A percentile compares a stretch with the other conserved stretches of the same genome.
phyloP scores from a whole-genome alignment of 306 rosid species.

The Cicer arietinum region DNA sequence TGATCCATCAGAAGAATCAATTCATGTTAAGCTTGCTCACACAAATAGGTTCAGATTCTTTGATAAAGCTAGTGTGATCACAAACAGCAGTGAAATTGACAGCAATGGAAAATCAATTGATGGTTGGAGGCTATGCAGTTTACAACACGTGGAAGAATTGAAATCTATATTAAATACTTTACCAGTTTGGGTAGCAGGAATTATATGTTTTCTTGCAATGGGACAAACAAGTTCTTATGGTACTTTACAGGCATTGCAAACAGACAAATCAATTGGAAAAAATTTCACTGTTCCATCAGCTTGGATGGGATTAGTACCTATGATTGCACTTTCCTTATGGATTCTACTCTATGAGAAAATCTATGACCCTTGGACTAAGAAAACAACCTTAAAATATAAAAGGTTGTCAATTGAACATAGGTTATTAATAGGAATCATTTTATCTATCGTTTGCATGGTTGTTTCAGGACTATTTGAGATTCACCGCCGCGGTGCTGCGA shows the following conservation, averaged over 20 bases:
- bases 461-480: slow-evolving; percentile 55
- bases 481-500: slow-evolving; percentile 47
- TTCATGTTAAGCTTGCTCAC: slow-evolving; percentile 13
- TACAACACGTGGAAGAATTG: slow-evolving; percentile 65
- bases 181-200: slow-evolving; percentile 62
- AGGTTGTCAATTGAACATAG: slow-evolving; percentile 57
- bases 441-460: slow-evolving; percentile 57
- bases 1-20: slow-evolving; percentile 45
- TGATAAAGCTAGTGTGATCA: slow-evolving; percentile 59
- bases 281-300: slow-evolving; percentile 67
- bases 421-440: slow-evolving; percentile 51
- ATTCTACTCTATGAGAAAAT: slow-evolving; percentile 58
- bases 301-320: slow-evolving; percentile 59
- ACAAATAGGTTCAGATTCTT: slow-evolving; percentile 52
- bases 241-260: slow-evolving; percentile 64
- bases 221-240: slow-evolving; percentile 60
- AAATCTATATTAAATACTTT: slow-evolving; percentile 51
- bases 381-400: neutral
- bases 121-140: slow-evolving; percentile 58
- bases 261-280: slow-evolving; percentile 52
- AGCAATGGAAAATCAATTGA: slow-evolving; percentile 41
- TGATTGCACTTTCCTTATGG: slow-evolving; percentile 64
- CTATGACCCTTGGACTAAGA: slow-evolving; percentile 45
- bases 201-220: slow-evolving; percentile 58
- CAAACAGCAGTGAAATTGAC: slow-evolving; percentile 51